Evolutionary conservation across 257 asterid species (phyloP).

Genomic region (Fraxinus excelsior): DNA sequence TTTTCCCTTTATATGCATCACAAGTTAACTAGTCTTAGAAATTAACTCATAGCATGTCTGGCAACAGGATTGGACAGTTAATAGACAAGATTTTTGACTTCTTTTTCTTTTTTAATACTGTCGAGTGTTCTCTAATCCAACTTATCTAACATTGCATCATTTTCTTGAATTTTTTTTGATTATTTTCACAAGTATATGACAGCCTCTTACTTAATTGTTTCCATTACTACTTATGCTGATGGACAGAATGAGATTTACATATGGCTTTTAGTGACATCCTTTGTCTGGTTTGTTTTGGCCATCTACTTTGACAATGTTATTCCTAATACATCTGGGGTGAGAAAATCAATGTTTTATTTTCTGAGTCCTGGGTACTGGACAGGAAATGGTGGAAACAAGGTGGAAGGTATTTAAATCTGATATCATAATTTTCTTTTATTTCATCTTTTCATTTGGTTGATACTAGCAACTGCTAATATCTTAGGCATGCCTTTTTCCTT

Average conservation of each 20-base stretch:
- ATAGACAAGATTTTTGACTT: no score
- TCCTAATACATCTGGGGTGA: constrained; percentile 84
- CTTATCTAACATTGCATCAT: background rate
- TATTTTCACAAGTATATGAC: constrained; percentile 13
- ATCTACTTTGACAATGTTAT: constrained; percentile 84
- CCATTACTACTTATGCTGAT: constrained; percentile 18
- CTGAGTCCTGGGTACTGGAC: constrained; percentile 87
- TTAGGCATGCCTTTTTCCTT: constrained; percentile 26
- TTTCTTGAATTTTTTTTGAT: constrained; percentile 9
- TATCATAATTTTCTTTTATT: constrained; percentile 17
- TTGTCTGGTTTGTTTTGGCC: constrained; percentile 77
- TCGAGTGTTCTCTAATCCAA: background rate
- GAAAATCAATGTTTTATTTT: constrained; percentile 74
- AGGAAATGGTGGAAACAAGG: constrained; percentile 82
- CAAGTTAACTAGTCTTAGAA: constrained; percentile 20
- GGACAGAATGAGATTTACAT: constrained; percentile 72
- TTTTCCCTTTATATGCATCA: background rate
- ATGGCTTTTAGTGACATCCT: constrained; percentile 70
- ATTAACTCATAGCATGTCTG: background rate
- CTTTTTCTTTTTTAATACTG: background rate
- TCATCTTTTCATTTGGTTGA: constrained; percentile 5
- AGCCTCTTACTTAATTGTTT: constrained; percentile 13
- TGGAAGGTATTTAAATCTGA: constrained; percentile 52
- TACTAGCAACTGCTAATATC: constrained; percentile 23
- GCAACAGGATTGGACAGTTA: background rate